Evolutionary conservation across 768 basidiomycete species (phyloP).

Genomic region (Suillus brevipes): DNA sequence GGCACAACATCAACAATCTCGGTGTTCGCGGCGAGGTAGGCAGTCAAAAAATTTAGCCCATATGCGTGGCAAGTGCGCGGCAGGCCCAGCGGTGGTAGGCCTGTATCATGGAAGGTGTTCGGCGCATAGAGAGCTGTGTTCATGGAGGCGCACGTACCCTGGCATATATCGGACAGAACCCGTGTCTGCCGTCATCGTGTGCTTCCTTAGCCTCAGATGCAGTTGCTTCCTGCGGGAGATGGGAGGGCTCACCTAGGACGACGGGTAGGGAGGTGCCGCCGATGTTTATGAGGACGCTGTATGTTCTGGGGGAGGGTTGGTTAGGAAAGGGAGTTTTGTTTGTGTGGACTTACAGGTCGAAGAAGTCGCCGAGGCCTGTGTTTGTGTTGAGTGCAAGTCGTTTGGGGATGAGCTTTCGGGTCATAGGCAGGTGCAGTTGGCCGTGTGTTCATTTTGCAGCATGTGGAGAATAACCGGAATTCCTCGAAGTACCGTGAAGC

Average conservation of each 20-base stretch:
- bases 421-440: constrained; percentile 28
- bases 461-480: too few relatives aligned
- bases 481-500: neutral
- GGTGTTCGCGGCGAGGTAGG: too few relatives aligned
- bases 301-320: constrained; percentile 44
- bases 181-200: too few relatives aligned
- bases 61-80: neutral
- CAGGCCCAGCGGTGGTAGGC: neutral
- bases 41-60: neutral
- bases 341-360: constrained; percentile 54
- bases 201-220: neutral
- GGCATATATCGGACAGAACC: constrained; percentile 70
- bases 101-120: constrained; percentile 45
- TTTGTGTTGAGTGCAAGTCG: constrained; percentile 15
- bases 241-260: constrained; percentile 51
- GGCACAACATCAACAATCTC: neutral
- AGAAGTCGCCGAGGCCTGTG: constrained; percentile 58
- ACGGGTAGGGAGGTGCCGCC: constrained; percentile 54
- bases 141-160: constrained; percentile 39
- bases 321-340: constrained; percentile 7
- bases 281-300: constrained; percentile 59
- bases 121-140: constrained; percentile 50
- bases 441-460: constrained; percentile 11
- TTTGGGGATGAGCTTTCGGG: constrained; percentile 7
- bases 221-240: too few relatives aligned